These are phyloP conservation scores for Hyaloscypha variabilis DNA, from an alignment of 495 filamentous ascomycete genomes.

Conservation along the genomic window DNA sequence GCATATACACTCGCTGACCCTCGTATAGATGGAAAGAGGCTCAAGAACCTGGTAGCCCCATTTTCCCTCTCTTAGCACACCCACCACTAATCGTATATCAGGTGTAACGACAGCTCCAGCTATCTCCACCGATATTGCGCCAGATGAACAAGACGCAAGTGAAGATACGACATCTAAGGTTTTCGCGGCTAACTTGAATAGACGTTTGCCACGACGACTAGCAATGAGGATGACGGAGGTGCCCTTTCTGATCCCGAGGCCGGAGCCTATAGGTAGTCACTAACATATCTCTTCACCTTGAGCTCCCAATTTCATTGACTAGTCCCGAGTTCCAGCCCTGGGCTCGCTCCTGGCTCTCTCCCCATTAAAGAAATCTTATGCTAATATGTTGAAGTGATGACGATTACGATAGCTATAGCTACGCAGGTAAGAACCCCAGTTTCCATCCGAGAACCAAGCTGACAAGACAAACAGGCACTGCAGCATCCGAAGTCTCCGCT, in stretches of 20 bases:
- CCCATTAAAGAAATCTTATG: no score
- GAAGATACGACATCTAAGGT: no score
- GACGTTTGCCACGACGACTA: neutral
- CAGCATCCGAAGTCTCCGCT: neutral
- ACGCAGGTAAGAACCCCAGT: neutral
- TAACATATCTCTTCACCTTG: no score
- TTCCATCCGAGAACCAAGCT: neutral
- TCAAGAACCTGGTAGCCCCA: conserved; percentile 16
- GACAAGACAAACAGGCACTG: neutral
- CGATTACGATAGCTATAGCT: neutral
- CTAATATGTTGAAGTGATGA: neutral
- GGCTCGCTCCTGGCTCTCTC: no score
- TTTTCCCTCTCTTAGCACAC: no score
- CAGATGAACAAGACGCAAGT: neutral
- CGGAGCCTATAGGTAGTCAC: neutral
- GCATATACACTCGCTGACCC: no score
- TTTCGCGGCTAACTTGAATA: no score
- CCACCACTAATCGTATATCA: no score
- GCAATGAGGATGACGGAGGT: neutral
- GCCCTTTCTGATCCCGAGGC: neutral
- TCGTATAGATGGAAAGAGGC: conserved; percentile 34
- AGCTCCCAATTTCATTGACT: no score
- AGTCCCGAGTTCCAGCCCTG: no score
- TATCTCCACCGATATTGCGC: neutral
- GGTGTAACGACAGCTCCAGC: neutral